Evolutionary conservation across 169 alveolate species (phyloP), one percentile per base, ranked within the genome.

Genomic region (Plasmodium knowlesi): DNA sequence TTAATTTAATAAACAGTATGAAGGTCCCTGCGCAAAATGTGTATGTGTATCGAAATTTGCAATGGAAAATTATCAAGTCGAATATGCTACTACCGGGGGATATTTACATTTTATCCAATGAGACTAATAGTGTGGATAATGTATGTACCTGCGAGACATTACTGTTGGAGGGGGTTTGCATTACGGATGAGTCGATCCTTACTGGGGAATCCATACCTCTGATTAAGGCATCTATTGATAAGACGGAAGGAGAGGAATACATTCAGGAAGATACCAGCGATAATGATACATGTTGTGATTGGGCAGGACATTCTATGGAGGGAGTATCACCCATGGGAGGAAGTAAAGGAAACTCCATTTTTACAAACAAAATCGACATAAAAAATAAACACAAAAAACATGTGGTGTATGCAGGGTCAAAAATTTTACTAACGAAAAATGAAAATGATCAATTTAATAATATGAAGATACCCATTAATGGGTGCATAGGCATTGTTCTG

Each of bases 1-100:
- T 95, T 43, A 96, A 96, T 74, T 94, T 96, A 71, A 96, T 96
- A 9, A 96, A 95, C 54, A 82, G 96, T 57, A 98, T 99, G 99
- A 96, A 99, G 70, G 95, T 97, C 2, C 98, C 98, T 12, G 98
- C 99, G 3, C 95, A 96, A 67, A 95, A 94, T 79, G 95, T 99
- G 32, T 90, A 81, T 43, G 99, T 97, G 4, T 98, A 91, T 70
- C 93, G 99, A 83, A 96, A 97, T 72, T 95, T 97, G 70, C 92
- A 94, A 83, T 98, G 99, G 99, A 86, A 82, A 73, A 96, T 94
- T 86, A 95, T 98, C 12, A 90, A 95, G 30, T 96, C 99, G 1
- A 98, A 96, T 57, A 95, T 96, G 74, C 95, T 98, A n/a, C 94
- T 96, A 19, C 99, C 99, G 6, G 99, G 99, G 2, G 99, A 99